Evolutionary conservation across 805 yeast species (phyloP), one percentile per base, ranked within the genome.

Genomic region (Wickerhamiella allomyrinae): DNA sequence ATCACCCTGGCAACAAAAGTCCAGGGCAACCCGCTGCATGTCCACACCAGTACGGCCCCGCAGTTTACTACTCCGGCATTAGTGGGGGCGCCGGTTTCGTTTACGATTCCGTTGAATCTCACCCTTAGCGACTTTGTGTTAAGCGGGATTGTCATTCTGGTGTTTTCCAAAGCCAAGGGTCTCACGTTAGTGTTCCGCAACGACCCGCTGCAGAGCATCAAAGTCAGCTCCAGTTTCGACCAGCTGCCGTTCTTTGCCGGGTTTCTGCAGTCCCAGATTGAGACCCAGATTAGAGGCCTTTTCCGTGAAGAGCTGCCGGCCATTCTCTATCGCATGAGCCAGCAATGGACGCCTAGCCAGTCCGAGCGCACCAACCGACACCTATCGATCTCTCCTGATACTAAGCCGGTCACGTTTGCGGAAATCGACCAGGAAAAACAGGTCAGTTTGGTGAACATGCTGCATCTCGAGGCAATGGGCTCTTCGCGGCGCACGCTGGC

Each of bases 241-340:
- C 74, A 77, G 33, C 79, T 85, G 35, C 80, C 79, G 40, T 86
- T 86, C 1, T 73, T 85, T 51, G 91, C 93, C n/a, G 71, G 75
- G 45, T 81, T 83, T 50, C 61, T 85, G 47, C 94, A 85, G 56
- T 71, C 73, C 37, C 91, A 84, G 56, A 85, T 85, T 46, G 94
- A 85, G 56, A 70, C 67, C 41, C 91, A 82, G 57, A 77, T 85
- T 25, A 65, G 93, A 41, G 83, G 79, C 40, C 65, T 85, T 47
- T 85, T 85, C 61, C 68, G 91, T 46, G 95, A 85, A 56, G 79
- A 84, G 41, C 67, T 85, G 41, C 95, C 95, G 2, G 75, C 84
- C 9, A 74, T 84, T 37, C 67, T 85, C 41, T 87, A 85, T 60
- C 74, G 79, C 52, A 69, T 83, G 44, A 76, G 85, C 27, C 74